phyloP scores from a whole-genome alignment of 139 green algal genomes.

The Tetradesmus obliquus region DNA sequence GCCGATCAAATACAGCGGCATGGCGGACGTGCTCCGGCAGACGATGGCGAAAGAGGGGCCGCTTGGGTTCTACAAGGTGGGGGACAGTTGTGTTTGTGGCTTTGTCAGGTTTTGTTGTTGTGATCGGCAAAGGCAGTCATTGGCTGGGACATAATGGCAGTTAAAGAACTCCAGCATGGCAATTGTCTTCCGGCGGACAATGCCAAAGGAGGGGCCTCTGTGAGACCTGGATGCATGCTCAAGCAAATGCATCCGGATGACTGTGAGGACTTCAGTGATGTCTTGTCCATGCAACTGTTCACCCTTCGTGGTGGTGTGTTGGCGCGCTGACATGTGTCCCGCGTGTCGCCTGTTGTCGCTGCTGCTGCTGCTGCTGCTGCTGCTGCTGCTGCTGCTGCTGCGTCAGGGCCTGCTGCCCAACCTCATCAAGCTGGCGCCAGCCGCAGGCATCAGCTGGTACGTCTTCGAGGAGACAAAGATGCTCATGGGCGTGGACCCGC shows the following conservation, averaged over 20 bases:
- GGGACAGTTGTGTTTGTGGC: not conserved
- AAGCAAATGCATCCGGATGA: too few species aligned
- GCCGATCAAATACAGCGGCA: conserved; percentile 81
- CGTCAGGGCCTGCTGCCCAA: conserved; percentile 85
- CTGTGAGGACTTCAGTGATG: too few species aligned
- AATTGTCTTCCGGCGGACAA: conserved; percentile 78
- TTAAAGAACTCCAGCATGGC: conserved; percentile 83
- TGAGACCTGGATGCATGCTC: not conserved
- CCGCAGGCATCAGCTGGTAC: conserved; percentile 89
- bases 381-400: not conserved
- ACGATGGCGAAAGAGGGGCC: conserved; percentile 79
- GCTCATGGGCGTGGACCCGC: conserved; percentile 71
- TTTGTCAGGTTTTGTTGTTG: not conserved
- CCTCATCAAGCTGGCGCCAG: conserved; percentile 90
- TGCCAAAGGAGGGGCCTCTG: conserved; percentile 85
- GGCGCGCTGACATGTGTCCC: too few species aligned
- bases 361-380: not conserved
- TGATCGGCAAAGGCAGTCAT: too few species aligned
- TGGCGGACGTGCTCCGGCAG: conserved; percentile 83
- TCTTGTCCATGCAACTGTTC: too few species aligned
- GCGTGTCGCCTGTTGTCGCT: not conserved
- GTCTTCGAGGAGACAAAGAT: conserved; percentile 90
- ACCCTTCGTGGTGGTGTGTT: too few species aligned
- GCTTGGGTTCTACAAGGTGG: conserved; percentile 83
- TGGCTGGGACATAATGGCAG: too few species aligned